Evolutionary conservation across 2,329 filamentous ascomycete genomes (phyloP), one percentile per base, ranked within the genome.

Genomic region (Penicillium sp.): DNA sequence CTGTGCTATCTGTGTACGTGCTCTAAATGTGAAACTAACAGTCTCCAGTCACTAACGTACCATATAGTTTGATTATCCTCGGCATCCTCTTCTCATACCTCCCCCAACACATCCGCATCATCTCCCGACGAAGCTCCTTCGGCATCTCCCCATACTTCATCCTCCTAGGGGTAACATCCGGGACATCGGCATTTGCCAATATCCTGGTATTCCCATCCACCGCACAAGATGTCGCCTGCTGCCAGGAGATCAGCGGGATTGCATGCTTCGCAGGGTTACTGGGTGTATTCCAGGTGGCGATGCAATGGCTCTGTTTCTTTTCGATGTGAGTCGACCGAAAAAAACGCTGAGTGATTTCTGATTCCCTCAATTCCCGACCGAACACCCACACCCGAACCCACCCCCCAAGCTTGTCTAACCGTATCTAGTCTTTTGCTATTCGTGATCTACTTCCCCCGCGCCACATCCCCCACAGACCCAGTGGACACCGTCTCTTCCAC

Each of bases 141-240:
- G 94, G 94, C 61, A 93, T 99, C 61, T 97, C 93, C 31, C 93
- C 94, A 9, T 94, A 93, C 76, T 99, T 96, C 72, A 87, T 99
- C 63, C 84, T 97, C 2, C 86, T 99, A n/a, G 94, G 94, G 59
- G 91, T 90, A 27, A 93, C 93, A 1, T 95, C 91, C 8, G 90
- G 90, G 67, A 96, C 90, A 51, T 90, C 89, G 48, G 89, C 90
- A 27, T 91, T 99, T 69, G 91, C 90, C 62, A 97, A 97, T 71
- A 97, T 99, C 71, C 80, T 97, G 53, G 89, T 91, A 0, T 84
- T 96, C 15, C 90, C 91, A n/a, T 85, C 87, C 58, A 96, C 91
- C 56, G 85, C 90, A 35, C 83, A 86, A 56, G 93, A 96, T 72
- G 88, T 97, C 60, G 84, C 84, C 54, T 99, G 94, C 76, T 99